Evolutionary conservation across 768 basidiomycete species (phyloP), one percentile per base, ranked within the genome.

Genomic region (Peribolospora baueri): DNA sequence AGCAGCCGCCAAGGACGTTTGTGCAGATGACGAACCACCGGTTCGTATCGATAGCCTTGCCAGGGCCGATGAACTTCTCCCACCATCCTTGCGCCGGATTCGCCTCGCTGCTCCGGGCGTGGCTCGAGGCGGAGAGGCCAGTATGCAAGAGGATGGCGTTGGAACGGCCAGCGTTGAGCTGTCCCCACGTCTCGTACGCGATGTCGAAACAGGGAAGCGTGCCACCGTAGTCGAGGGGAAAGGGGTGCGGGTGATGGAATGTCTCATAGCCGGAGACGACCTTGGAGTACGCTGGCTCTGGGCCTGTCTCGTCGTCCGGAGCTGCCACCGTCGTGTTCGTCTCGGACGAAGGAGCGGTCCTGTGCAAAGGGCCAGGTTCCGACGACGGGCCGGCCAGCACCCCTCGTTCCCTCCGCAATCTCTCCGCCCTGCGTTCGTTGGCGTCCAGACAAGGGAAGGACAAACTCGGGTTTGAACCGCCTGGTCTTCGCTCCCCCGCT

Each of bases 171-270:
- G 81, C 71, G 36, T 83, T 82, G 48, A 97, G 80, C 2, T 76
- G 77, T 3, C 93, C 93, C 93, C 93, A 98, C 0, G 93, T 85
- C 71, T 98, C 93, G 73, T 97, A 98, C 0, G 93, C 93, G 56
- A 97, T 75, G 60, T 85, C 77, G 61, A 87, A 80, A 5, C 77
- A 70, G 1, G 80, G 76, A 0, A 91, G 72, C 2, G 70, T 58
- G 1, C 70, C 67, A 56, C 79, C 74, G 59, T 79, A 79, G 5
- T 77, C 73, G 39, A 91, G 74, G 0, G 73, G 71, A n/a, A 91
- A 69, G 0, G 82, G 79, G 2, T 62, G 60, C 0, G 65, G 59
- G 62, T 84, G 79, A 57, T 75, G 75, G 64, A 80, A 90, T 37
- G 74, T 67, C 46, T 74, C 68, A 72, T 90, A 93, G 10, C 61